Conservation (phyloP, 1,284 basidiomycete genomes). For the Moesziomyces sp. region DNA sequence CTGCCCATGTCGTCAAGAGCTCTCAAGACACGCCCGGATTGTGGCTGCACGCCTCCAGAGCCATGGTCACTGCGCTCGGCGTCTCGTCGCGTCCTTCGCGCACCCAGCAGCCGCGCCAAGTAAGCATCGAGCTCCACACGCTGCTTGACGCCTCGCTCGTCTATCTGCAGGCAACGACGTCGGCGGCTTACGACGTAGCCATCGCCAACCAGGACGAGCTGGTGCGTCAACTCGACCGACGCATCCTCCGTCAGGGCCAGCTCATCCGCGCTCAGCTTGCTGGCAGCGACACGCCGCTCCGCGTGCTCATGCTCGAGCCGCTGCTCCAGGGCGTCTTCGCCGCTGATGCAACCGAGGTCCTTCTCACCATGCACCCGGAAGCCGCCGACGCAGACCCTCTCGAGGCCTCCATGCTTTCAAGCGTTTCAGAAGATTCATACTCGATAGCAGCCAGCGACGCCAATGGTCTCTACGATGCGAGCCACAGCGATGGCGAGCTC, state of each 20-base stretch:
- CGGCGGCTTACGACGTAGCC: slow-evolving; percentile 34
- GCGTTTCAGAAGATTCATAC: slow-evolving; percentile 22
- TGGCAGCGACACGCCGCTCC: slow-evolving; percentile 9
- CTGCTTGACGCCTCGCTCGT: slow-evolving; percentile 41
- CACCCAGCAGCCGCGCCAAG: slow-evolving; percentile 14
- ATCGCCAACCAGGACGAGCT: slow-evolving; percentile 24
- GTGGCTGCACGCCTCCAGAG: slow-evolving; percentile 36
- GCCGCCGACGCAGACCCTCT: slow-evolving; percentile 12
- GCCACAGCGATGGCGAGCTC: slow-evolving; percentile 33
- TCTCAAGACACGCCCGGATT: slow-evolving; percentile 12
- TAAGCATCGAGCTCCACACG: slow-evolving; percentile 19
- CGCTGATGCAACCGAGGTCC: slow-evolving; percentile 31
- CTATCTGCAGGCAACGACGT: slow-evolving; percentile 47
- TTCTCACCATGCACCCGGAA: slow-evolving; percentile 40
- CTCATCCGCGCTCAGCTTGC: slow-evolving; percentile 20
- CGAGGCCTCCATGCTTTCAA: slow-evolving; percentile 31
- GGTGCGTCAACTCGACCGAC: slow-evolving; percentile 31
- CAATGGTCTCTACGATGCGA: slow-evolving; percentile 3
- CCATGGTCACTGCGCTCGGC: slow-evolving; percentile 14
- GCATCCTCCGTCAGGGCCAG: slow-evolving; percentile 49
- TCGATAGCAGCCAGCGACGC: slow-evolving; percentile 26
- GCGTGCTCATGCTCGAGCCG: slow-evolving; percentile 59
- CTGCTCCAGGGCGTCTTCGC: slow-evolving; percentile 56
- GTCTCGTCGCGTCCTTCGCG: slow-evolving; percentile 12
- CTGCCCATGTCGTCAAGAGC: slow-evolving; percentile 24